Evolutionary conservation across 495 filamentous ascomycete species (phyloP), one percentile per base, ranked within the genome.

Genomic region (Extremus antarcticus): DNA sequence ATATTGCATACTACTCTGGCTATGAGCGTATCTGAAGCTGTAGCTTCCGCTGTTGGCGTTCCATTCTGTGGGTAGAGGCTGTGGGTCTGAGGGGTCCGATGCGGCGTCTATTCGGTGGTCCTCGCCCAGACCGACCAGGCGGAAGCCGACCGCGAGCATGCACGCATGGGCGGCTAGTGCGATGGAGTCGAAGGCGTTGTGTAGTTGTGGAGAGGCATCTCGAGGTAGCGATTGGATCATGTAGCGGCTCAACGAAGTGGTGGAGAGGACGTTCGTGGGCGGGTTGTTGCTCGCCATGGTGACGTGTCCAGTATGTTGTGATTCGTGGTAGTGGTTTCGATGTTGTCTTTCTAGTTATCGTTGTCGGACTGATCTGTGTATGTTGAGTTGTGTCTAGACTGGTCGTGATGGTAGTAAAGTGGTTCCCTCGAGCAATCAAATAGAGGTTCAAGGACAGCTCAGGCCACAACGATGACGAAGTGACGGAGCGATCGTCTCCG

Each of bases 1-100:
- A 65, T 84, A 97, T 57, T 85, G 76, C 75, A 92, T 86, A 15
- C 90, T 80, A 0, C 89, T 94, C 66, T 96, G 88, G n/a, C 79
- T 70, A 63, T 95, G 94, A 1, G 83, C 78, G 72, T 97, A 98
- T 51, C 91, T 81, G 69, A 98, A 94, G 47, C 84, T 77, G 68
- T 84, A 85, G 39, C 76, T 78, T 59, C 73, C 74, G 56, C 76
- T 77, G 20, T 73, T 73, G 35, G 77, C 70, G 68, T 94, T 94
- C 90, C 90, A 95, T 73, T 82, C 75, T 17, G 75, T 20, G 2
- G 87, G 86, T 9, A 98, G 78, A n/a, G 82, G 75, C 46, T 65
- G 63, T 2, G 70, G 64, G 7, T 70, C 52, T 17, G 69, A 59
- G 47, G 67, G 61, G 39, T 79, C 74, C 57, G 78, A 75, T 3